Evolutionary conservation across 2,329 filamentous ascomycete species (phyloP).

Genomic region (Dendryphion nanum): DNA sequence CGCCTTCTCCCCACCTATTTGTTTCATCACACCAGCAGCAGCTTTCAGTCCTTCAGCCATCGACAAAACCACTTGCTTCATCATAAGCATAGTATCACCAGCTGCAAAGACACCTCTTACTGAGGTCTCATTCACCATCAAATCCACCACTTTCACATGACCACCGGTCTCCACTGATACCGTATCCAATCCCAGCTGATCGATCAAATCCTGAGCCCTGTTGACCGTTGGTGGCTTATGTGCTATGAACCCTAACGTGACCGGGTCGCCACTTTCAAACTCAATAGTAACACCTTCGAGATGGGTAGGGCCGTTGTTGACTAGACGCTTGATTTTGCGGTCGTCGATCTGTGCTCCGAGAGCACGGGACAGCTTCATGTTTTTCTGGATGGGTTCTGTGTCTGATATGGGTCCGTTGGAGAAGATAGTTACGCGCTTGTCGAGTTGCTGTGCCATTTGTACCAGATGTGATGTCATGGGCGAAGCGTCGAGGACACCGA

Average conservation of each 20-base stretch:
- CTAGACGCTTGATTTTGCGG: conserved; percentile 19
- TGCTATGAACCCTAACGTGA: conserved; percentile 26
- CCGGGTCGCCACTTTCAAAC: conserved; percentile 24
- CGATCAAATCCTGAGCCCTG: conserved; percentile 26
- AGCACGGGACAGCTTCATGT: conserved; percentile 17
- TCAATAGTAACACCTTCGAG: conserved; percentile 26
- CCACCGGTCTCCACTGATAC: conserved; percentile 41
- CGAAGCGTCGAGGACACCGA: conserved; percentile 24
- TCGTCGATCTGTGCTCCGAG: conserved; percentile 25
- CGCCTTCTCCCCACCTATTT: conserved; percentile 21
- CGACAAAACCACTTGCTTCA: conserved; percentile 32
- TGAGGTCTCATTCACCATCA: conserved; percentile 52
- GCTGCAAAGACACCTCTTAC: conserved; percentile 54
- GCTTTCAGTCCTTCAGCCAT: conserved; percentile 31
- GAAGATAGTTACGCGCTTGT: conserved; percentile 25
- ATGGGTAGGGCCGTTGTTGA: conserved; percentile 27
- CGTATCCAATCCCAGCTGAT: conserved; percentile 34
- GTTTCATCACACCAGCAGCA: conserved; percentile 20
- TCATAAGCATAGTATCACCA: conserved; percentile 46
- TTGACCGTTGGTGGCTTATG: conserved; percentile 29
- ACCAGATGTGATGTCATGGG: conserved; percentile 22
- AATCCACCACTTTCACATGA: conserved; percentile 43
- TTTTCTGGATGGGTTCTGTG: conserved; percentile 12
- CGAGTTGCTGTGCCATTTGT: conserved; percentile 25
- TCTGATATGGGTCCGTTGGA: conserved; percentile 18